phyloP scores from a whole-genome alignment of 768 basidiomycete genomes.

The Daedaleopsis nitida region DNA sequence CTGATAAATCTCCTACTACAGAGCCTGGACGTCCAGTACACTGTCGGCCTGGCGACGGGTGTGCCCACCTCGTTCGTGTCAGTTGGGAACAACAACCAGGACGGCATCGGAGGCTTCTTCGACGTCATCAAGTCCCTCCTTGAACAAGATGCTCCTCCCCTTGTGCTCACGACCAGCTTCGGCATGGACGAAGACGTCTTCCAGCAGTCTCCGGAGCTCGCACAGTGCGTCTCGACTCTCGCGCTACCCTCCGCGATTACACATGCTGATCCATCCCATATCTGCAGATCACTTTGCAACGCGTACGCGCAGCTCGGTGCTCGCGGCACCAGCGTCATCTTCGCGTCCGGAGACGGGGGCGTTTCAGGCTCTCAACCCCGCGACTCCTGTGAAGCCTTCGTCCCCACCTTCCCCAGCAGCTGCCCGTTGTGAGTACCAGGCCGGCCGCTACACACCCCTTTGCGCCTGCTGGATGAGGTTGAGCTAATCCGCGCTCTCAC shows the following conservation, averaged over 20 bases:
- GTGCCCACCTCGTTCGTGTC: constrained; percentile 34
- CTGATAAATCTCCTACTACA: constrained; percentile 13
- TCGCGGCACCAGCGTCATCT: constrained; percentile 35
- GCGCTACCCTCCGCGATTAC: background rate
- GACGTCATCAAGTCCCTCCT: constrained; percentile 54
- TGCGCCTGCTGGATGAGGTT: too few relatives aligned
- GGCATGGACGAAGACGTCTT: constrained; percentile 40
- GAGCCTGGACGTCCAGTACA: constrained; percentile 34
- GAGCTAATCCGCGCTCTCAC: background rate
- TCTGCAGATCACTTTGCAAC: constrained; percentile 32
- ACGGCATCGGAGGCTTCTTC: constrained; percentile 29
- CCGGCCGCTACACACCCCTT: too few relatives aligned
- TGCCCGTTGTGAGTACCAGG: constrained; percentile 33
- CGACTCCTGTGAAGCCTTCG: constrained; percentile 27
- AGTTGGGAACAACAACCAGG: constrained; percentile 27
- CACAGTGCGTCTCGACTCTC: constrained; percentile 1
- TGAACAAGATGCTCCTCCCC: constrained; percentile 23
- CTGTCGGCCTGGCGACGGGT: constrained; percentile 31
- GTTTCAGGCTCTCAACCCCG: constrained; percentile 30
- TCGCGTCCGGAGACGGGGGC: constrained; percentile 39
- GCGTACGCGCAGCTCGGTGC: constrained; percentile 35
- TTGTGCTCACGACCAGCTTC: constrained; percentile 65
- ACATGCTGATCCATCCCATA: background rate
- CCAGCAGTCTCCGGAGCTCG: constrained; percentile 1
- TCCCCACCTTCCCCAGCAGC: constrained; percentile 35